Base-by-base conservation (phyloP, 1,284 basidiomycete species). In the Meira nashicola region DNA sequence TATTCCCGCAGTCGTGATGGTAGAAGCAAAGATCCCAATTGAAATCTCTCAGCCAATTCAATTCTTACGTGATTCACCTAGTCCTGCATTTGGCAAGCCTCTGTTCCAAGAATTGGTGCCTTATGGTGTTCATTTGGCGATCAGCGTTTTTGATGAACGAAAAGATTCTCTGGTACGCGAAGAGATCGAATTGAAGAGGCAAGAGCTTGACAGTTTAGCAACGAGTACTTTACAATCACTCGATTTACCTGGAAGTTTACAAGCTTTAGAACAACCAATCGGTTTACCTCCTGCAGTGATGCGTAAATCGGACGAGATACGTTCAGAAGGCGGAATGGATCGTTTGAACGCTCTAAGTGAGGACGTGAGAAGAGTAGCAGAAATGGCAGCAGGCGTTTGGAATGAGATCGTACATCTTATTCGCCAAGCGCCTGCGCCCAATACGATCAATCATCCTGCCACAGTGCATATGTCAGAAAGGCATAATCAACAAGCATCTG, bases 221-320 rank as follows among this genome's bases (percentile, higher is more conserved):
- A 44, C 43, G 63, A 93, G 89, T 60, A 83, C 83, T 0, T 80
- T 96, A 2, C 86, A 85, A 63, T 82, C 82, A 0, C 82, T 93
- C 41, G 88, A 90, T 66, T 83, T 97, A 9, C 94, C 93, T 0
- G 87, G 88, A 0, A 84, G 89, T 0, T 83, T 97, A 33, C 90
- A 97, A 74, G 92, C 92, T 0, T 81, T 95, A 1, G 90, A 95
- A 67, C 84, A 87, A 39, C 89, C 89, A 0, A 84, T 90, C 39
- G 90, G 91, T 6, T 81, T 97, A 6, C 94, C 95, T 1, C 89
- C 91, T 0, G 90, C 90, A 63, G 80, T 97, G 14, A 78, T 97
- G 44, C 85, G 85, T 63, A 92, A 92, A 78, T 88, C 90, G 0
- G 88, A 91, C 74, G 89, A 95, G 77, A 86, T 97, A 1, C 84